Percentiles rank a stretch among this genome's conserved stretches.
Conservation (phyloP, 768 basidiomycete genomes). For the Thelephora aurantiotincta region DNA sequence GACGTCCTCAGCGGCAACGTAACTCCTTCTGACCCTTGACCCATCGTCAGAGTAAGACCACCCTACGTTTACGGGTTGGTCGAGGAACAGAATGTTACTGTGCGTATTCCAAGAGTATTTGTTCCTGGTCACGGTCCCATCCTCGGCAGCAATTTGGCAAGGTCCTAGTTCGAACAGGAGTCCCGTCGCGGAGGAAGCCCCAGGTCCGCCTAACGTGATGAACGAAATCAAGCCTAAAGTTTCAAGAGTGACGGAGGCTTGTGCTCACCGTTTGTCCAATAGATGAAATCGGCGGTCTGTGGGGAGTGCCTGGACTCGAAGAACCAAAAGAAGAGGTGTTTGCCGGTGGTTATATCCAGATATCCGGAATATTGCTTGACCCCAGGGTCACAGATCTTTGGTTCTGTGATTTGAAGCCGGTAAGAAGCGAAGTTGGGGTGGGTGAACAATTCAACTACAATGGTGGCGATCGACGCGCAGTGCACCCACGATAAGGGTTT, state of each 20-base stretch:
- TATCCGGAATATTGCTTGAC: constrained; percentile 44
- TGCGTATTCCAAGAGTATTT: constrained; percentile 74
- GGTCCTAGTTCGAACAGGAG: too few species aligned
- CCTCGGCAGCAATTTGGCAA: constrained; percentile 26
- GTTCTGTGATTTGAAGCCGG: constrained; percentile 25
- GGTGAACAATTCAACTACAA: constrained; percentile 25
- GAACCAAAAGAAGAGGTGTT: constrained; percentile 18
- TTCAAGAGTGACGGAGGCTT: too few species aligned
- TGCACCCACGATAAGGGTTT: too few species aligned
- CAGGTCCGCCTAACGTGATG: too few species aligned
- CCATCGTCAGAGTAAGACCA: constrained; percentile 31
- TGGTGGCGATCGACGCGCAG: background rate
- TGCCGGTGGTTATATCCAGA: constrained; percentile 38
- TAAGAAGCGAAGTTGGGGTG: constrained; percentile 23
- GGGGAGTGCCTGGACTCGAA: too few species aligned
- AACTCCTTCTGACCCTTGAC: constrained; percentile 23
- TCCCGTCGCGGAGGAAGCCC: too few species aligned
- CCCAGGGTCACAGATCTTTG: constrained; percentile 33
- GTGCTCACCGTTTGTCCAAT: background rate
- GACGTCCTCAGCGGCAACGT: constrained; percentile 35
- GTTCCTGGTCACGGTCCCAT: constrained; percentile 58
- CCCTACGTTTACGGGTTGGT: constrained; percentile 83
- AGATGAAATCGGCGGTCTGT: background rate
- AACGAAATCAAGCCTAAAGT: too few species aligned
- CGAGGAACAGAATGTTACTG: constrained; percentile 66